Percentiles rank a stretch among this genome's conserved stretches.
These are phyloP conservation scores for Solanum boliviense DNA, from an alignment of 257 asterid genomes.

Conservation along the genomic window DNA sequence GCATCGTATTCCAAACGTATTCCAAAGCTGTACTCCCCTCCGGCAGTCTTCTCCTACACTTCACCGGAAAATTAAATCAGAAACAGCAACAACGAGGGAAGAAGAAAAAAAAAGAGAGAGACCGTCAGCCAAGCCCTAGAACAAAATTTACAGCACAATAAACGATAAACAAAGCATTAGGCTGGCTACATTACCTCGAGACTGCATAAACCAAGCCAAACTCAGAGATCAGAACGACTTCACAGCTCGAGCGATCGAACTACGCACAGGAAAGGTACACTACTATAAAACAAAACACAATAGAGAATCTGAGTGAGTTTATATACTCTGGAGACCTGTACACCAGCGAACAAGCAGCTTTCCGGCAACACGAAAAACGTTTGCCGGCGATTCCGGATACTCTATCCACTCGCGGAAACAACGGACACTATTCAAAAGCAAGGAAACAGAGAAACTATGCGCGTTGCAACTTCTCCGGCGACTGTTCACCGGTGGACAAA, in stretches of 20 bases:
- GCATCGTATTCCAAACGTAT: conserved; percentile 57
- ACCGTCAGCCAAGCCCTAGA: conserved; percentile 17
- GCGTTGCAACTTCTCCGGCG: not conserved
- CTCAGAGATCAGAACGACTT: conserved; percentile 41
- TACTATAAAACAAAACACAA: not conserved
- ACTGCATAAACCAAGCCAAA: conserved; percentile 22
- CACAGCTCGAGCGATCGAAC: conserved; percentile 16
- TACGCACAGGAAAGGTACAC: not conserved
- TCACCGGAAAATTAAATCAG: conserved; percentile 5
- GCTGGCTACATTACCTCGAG: conserved; percentile 39
- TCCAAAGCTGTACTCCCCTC: conserved; percentile 19
- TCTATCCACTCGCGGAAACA: not conserved
- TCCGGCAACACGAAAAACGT: conserved; percentile 20
- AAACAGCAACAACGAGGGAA: not conserved
- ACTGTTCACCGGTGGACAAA: not conserved
- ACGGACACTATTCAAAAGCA: not conserved
- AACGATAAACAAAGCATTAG: conserved; percentile 9
- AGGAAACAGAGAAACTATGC: not conserved
- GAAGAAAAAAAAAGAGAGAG: not conserved
- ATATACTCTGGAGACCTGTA: conserved; percentile 5
- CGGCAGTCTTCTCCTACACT: conserved; percentile 34
- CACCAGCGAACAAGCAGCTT: conserved; percentile 19
- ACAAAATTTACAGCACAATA: conserved; percentile 27
- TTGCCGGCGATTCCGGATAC: not conserved
- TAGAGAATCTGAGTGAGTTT: not conserved